Evolutionary conservation across 208 protist species (phyloP).

Genomic region (Acanthamoeba sp.): DNA sequence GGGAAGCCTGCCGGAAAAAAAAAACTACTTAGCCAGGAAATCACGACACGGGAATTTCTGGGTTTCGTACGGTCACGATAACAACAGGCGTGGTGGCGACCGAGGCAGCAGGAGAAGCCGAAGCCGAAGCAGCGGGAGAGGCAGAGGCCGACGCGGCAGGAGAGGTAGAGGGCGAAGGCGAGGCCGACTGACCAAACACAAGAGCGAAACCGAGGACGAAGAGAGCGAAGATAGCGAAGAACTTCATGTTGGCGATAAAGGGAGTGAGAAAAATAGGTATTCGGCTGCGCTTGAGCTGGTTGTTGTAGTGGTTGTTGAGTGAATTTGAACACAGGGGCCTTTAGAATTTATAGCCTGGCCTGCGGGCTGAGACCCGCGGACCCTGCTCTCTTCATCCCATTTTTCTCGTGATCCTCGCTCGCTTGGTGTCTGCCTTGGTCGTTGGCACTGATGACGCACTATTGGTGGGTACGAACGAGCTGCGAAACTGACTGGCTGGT

Average conservation of each 20-base stretch:
- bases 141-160: neutral
- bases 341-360: neutral
- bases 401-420: no score
- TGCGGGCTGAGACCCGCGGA: neutral
- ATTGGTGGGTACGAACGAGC: no score
- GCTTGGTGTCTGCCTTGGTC: no score
- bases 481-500: no score
- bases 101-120: neutral
- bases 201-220: neutral
- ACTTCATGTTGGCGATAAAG: neutral
- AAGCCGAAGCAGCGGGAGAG: neutral
- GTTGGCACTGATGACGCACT: no score
- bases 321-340: neutral
- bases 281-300: no score
- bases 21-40: neutral
- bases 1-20: neutral
- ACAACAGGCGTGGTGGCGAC: neutral
- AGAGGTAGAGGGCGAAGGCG: neutral
- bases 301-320: neutral
- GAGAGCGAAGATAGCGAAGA: slow-evolving; percentile 14
- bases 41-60: neutral
- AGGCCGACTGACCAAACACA: neutral
- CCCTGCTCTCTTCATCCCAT: neutral
- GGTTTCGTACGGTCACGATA: neutral
- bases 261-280: no score